Percentiles rank a stretch among this genome's conserved stretches.
Evolutionary conservation across 257 asterid genomes (phyloP).

Genomic region (Nyctanthes arbortristis): DNA sequence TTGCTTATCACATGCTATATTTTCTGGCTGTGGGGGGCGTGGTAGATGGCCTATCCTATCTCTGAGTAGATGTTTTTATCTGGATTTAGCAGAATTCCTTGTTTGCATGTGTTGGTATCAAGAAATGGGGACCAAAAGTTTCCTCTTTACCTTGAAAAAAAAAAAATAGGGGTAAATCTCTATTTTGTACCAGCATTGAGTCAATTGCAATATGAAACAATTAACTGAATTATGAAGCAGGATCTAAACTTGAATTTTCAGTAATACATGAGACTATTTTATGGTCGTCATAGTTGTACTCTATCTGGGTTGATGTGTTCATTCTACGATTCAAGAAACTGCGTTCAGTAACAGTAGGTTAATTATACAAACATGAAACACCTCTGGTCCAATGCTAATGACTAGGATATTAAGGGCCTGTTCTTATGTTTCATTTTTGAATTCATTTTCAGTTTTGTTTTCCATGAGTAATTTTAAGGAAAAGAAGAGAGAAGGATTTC

Average conservation of each 20-base stretch:
- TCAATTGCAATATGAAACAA: background rate
- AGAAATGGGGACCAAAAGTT: constrained; percentile 31
- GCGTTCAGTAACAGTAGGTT: background rate
- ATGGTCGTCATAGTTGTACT: background rate
- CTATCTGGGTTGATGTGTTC: background rate
- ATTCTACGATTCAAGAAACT: background rate
- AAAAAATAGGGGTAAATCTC: too few species aligned
- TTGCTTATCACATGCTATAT: constrained; percentile 7
- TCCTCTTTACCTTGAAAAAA: too few species aligned
- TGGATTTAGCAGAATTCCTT: constrained; percentile 5
- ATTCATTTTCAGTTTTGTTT: background rate
- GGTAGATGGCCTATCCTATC: constrained; percentile 22
- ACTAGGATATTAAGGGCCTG: background rate
- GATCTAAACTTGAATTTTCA: background rate
- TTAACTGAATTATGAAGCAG: background rate
- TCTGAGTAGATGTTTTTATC: constrained; percentile 25
- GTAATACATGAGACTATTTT: background rate
- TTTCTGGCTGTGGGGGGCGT: background rate
- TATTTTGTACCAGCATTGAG: too few species aligned
- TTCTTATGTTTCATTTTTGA: background rate
- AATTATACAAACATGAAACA: background rate
- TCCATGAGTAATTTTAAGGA: too few species aligned
- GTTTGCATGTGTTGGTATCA: constrained; percentile 28
- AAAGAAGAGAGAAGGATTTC: too few species aligned
- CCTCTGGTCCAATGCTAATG: background rate